Percentiles rank a stretch among this genome's conserved stretches.
Evolutionary conservation across 345 rosid genomes (phyloP).

Genomic region (Orychophragmus violaceus): DNA sequence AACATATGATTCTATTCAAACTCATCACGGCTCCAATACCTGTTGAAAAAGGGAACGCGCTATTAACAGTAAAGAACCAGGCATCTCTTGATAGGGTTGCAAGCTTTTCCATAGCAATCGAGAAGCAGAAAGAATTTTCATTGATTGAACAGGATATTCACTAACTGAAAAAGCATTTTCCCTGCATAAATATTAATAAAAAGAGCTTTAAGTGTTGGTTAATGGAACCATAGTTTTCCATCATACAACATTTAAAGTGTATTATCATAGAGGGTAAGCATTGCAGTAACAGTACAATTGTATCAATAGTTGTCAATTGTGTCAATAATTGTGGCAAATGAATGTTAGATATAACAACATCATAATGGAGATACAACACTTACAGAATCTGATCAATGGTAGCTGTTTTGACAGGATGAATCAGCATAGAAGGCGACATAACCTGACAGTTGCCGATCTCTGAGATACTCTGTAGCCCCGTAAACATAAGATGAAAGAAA

Average conservation of each 20-base stretch:
- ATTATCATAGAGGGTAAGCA: conserved; percentile 9
- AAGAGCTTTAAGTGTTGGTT: background rate
- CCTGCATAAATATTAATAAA: conserved; percentile 35
- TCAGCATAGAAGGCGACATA: conserved; percentile 49
- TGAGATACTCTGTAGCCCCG: conserved; percentile 44
- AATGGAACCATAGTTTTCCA: background rate
- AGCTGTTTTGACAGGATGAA: conserved; percentile 55
- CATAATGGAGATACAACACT: conserved; percentile 28
- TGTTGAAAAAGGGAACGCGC: conserved; percentile 61
- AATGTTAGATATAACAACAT: background rate
- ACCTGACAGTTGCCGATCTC: conserved; percentile 27
- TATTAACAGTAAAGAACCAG: conserved; percentile 43
- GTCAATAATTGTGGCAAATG: background rate
- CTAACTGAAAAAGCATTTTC: conserved; percentile 39
- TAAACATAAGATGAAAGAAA: conserved; percentile 21
- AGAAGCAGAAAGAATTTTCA: conserved; percentile 56
- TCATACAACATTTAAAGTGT: conserved; percentile 7
- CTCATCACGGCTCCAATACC: conserved; percentile 37
- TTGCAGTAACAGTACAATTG: background rate
- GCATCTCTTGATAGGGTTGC: conserved; percentile 26
- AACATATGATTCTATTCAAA: background rate
- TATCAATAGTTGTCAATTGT: too few species aligned
- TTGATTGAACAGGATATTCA: conserved; percentile 44
- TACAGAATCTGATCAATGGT: conserved; percentile 53
- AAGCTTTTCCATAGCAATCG: conserved; percentile 50